phyloP scores from a whole-genome alignment of 2,329 filamentous ascomycete species.

The Ophiosphaerella korrae region DNA sequence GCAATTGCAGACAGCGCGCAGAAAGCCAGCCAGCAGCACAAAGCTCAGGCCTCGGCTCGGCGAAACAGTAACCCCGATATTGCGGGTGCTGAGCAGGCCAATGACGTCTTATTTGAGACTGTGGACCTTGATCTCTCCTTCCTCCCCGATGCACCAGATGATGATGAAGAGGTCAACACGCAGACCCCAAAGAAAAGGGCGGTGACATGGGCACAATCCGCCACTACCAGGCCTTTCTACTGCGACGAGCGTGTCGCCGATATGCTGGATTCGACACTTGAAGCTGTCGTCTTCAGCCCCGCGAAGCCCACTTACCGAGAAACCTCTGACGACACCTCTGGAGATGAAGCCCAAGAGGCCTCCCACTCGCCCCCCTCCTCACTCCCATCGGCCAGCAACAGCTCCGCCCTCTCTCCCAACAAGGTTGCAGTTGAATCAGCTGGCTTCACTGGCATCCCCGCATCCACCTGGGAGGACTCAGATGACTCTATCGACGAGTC shows the following conservation, averaged over 20 bases:
- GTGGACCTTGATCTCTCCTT: slow-evolving; percentile 16
- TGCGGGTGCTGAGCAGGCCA: slow-evolving; percentile 9
- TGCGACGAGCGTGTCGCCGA: slow-evolving; percentile 26
- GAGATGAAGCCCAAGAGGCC: slow-evolving; percentile 7
- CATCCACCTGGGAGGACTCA: slow-evolving; percentile 7
- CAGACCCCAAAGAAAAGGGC: slow-evolving; percentile 5
- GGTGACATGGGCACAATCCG: slow-evolving; percentile 19
- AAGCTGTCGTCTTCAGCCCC: slow-evolving; percentile 20
- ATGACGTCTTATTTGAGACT: slow-evolving; percentile 1
- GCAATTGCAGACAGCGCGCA: slow-evolving; percentile 5
- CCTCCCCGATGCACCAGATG: slow-evolving; percentile 17
- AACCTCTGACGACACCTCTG: slow-evolving; percentile 7
- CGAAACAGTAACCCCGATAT: slow-evolving; percentile 10
- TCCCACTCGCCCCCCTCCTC: neutral
- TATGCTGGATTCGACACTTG: slow-evolving; percentile 29
- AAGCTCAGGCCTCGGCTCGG: slow-evolving; percentile 12
- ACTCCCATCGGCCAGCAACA: neutral
- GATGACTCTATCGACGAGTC: slow-evolving; percentile 14
- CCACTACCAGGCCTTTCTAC: slow-evolving; percentile 21
- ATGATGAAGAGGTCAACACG: neutral
- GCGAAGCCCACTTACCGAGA: neutral
- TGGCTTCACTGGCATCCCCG: slow-evolving; percentile 18
- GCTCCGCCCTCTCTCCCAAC: neutral
- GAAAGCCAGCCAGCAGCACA: slow-evolving; percentile 5
- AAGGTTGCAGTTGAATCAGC: neutral